A percentile compares a stretch with the other conserved stretches of the same genome.
phyloP scores from a whole-genome alignment of 176 grass and related monocot species.

The Oryza brachyantha region DNA sequence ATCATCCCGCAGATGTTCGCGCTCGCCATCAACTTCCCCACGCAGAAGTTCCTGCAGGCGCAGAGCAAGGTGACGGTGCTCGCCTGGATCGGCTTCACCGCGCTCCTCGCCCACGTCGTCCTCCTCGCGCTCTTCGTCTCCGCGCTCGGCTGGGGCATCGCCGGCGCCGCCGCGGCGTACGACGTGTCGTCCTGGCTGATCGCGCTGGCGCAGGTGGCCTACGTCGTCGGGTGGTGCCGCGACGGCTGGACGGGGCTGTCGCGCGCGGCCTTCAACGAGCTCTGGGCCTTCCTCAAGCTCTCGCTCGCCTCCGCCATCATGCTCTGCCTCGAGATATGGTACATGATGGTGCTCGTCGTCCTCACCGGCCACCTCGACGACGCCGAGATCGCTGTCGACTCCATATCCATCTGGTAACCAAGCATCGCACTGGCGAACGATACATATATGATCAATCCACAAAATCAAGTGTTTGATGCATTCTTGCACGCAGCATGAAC shows the following conservation, averaged over 20 bases:
- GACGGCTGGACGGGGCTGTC: conserved; percentile 75
- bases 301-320: conserved; percentile 71
- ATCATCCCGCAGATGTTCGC: conserved; percentile 91
- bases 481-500: conserved; percentile 72
- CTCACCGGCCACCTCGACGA: conserved; percentile 83
- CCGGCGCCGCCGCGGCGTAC: conserved; percentile 59
- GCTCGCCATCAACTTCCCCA: conserved; percentile 73
- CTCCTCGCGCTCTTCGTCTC: conserved; percentile 57
- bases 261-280: conserved; percentile 37
- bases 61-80: conserved; percentile 74
- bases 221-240: conserved; percentile 55
- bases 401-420: conserved; percentile 76
- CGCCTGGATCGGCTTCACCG: conserved; percentile 58
- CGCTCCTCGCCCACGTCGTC: conserved; percentile 50
- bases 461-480: not conserved
- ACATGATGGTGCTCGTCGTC: conserved; percentile 93
- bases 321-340: conserved; percentile 92
- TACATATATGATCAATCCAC: too few species aligned
- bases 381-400: conserved; percentile 82
- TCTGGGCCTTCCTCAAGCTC: conserved; percentile 72
- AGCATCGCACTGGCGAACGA: too few species aligned
- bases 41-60: conserved; percentile 88
- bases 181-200: conserved; percentile 52
- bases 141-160: conserved; percentile 49
- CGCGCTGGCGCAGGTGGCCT: conserved; percentile 55